A percentile compares a stretch with the other conserved stretches of the same genome.
These are phyloP conservation scores for Aspergillus olivimuriae DNA, from an alignment of 495 filamentous ascomycete genomes.

Conservation along the genomic window DNA sequence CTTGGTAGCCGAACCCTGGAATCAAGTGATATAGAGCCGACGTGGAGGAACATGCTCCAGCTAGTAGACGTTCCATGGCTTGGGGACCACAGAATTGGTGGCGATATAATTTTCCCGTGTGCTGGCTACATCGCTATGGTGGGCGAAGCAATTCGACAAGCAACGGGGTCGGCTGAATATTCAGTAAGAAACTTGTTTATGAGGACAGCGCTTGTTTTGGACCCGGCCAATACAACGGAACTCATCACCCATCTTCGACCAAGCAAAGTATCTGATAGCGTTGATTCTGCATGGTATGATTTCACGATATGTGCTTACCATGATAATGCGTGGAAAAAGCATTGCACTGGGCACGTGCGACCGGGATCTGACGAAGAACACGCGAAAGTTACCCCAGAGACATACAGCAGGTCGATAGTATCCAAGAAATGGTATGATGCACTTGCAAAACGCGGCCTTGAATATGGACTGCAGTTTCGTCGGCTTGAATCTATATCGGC, in stretches of 20 bases:
- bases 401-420: conserved; percentile 2
- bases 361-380: not conserved
- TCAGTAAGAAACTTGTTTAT: conserved; percentile 16
- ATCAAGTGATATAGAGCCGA: conserved; percentile 30
- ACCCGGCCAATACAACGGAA: conserved; percentile 11
- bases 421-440: conserved; percentile 17
- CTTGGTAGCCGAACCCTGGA: conserved; percentile 33
- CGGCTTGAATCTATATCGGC: conserved; percentile 23
- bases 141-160: conserved; percentile 37
- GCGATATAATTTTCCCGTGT: conserved; percentile 35
- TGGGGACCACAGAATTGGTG: conserved; percentile 31
- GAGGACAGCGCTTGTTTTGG: conserved; percentile 21
- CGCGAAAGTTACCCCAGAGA: not conserved
- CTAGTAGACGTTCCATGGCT: conserved; percentile 41
- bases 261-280: conserved; percentile 20
- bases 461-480: conserved; percentile 26
- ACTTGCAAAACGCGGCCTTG: conserved; percentile 31
- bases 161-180: conserved; percentile 20
- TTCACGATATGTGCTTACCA: conserved; percentile 37
- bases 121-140: conserved; percentile 44
- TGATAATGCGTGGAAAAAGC: conserved; percentile 30
- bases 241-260: conserved; percentile 31
- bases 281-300: conserved; percentile 36
- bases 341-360: conserved; percentile 34
- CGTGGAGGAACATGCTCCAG: conserved; percentile 41